Evolutionary conservation across 2,329 filamentous ascomycete species (phyloP).

Genomic region (Ophiocordyceps camponoti-floridani): DNA sequence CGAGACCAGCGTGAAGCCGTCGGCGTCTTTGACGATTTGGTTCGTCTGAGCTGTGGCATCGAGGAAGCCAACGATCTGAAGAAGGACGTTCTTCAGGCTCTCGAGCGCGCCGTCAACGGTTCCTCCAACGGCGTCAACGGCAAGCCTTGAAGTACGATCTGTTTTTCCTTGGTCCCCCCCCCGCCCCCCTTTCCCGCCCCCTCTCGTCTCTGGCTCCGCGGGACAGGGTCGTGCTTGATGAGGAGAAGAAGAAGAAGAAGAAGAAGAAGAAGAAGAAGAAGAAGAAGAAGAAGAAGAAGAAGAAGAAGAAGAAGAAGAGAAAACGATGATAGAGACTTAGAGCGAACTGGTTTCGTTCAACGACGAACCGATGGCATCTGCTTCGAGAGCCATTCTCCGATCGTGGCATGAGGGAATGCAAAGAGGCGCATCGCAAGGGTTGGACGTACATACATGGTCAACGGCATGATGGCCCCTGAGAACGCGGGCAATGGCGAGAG

Average conservation of each 20-base stretch:
- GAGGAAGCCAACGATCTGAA: conserved; percentile 79
- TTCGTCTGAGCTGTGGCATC: conserved; percentile 83
- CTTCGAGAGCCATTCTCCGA: background rate
- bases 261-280: too few relatives aligned
- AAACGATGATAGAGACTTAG: conserved; percentile 1
- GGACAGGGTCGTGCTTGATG: too few relatives aligned
- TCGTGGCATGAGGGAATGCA: background rate
- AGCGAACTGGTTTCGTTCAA: background rate
- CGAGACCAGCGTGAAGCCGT: conserved; percentile 77
- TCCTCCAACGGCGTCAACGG: conserved; percentile 14
- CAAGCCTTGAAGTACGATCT: background rate
- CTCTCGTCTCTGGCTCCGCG: background rate
- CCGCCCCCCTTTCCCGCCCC: background rate
- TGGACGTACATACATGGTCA: background rate
- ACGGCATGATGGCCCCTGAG: background rate
- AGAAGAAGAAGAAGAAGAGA: too few relatives aligned
- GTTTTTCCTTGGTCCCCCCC: background rate
- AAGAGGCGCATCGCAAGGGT: too few relatives aligned
- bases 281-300: too few relatives aligned
- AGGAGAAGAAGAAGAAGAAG: too few relatives aligned
- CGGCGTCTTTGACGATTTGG: conserved; percentile 86
- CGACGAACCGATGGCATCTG: background rate
- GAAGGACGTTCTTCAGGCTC: conserved; percentile 63
- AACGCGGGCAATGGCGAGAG: background rate
- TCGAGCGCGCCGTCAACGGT: conserved; percentile 49